These are phyloP conservation scores for Coprinellus micaceus DNA, from an alignment of 768 basidiomycete species.

Conservation along the genomic window DNA sequence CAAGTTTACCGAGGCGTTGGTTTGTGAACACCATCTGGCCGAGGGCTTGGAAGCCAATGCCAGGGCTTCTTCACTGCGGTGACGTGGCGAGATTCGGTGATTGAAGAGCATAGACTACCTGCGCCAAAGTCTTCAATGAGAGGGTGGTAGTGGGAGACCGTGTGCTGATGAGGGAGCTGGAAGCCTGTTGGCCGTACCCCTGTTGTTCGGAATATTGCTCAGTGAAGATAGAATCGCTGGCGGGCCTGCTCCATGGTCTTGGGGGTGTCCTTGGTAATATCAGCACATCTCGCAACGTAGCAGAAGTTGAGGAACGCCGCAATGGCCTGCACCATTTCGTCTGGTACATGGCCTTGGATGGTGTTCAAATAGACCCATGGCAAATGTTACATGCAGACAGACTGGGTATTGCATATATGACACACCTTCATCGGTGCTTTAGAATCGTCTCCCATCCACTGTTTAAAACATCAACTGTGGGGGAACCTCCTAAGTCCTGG, in stretches of 20 bases:
- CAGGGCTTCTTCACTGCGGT: constrained; percentile 34
- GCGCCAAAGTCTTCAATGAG: constrained; percentile 19
- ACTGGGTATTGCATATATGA: background rate
- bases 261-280: constrained; percentile 7
- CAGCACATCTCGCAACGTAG: constrained; percentile 23
- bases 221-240: constrained; percentile 23
- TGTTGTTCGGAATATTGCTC: constrained; percentile 24
- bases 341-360: constrained; percentile 15
- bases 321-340: constrained; percentile 16
- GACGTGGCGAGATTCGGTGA: constrained; percentile 31
- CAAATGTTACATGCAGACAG: background rate
- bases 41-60: constrained; percentile 27
- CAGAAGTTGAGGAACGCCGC: constrained; percentile 31
- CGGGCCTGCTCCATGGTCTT: constrained; percentile 15
- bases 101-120: constrained; percentile 28
- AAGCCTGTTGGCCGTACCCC: constrained; percentile 10
- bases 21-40: constrained; percentile 34
- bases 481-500: constrained; percentile 25
- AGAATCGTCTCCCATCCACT: constrained; percentile 38
- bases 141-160: constrained; percentile 16
- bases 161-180: constrained; percentile 23
- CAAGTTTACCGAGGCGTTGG: constrained; percentile 27
- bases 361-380: constrained; percentile 20
- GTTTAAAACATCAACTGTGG: constrained; percentile 28
- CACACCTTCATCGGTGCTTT: constrained; percentile 37